Conservation (phyloP, 257 asterid species). For the Jacaranda mimosifolia region DNA sequence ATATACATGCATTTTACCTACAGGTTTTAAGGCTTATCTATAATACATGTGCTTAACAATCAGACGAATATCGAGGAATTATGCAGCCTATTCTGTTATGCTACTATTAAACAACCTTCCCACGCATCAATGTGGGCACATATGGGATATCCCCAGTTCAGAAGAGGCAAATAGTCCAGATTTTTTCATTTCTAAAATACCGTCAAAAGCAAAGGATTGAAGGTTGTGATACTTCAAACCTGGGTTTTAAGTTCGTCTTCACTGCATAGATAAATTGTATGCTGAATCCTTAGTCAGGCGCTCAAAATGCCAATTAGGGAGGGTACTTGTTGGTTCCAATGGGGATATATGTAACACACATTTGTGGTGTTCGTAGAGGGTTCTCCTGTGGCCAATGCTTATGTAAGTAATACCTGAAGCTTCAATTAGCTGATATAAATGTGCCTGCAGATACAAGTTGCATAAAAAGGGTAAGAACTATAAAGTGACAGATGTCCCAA, state of each 20-base stretch:
- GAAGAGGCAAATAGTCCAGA: neutral
- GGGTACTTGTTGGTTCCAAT: conserved; percentile 42
- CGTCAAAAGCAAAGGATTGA: conserved; percentile 20
- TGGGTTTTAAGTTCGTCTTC: conserved; percentile 20
- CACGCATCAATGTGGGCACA: conserved; percentile 18
- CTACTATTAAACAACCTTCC: conserved; percentile 11
- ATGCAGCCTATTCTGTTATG: neutral
- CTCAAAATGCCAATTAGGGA: conserved; percentile 67
- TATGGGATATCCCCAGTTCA: neutral
- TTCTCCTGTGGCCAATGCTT: conserved; percentile 81
- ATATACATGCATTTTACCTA: conserved; percentile 20
- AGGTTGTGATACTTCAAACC: conserved; percentile 8
- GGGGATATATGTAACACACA: conserved; percentile 57
- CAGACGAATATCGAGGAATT: conserved; percentile 24
- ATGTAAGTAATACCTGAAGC: conserved; percentile 75
- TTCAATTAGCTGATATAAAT: conserved; percentile 62
- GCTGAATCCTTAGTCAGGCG: conserved; percentile 44
- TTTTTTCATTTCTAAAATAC: neutral
- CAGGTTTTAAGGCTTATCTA: conserved; percentile 33
- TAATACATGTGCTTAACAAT: neutral
- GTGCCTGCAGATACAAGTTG: conserved; percentile 67
- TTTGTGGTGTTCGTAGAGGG: conserved; percentile 65
- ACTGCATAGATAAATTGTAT: conserved; percentile 44
- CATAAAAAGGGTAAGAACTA: neutral
- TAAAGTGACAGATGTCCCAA: conserved; percentile 23